Base-by-base conservation (phyloP, 1,284 basidiomycete genomes). In the Moniliophthora roreri region DNA sequence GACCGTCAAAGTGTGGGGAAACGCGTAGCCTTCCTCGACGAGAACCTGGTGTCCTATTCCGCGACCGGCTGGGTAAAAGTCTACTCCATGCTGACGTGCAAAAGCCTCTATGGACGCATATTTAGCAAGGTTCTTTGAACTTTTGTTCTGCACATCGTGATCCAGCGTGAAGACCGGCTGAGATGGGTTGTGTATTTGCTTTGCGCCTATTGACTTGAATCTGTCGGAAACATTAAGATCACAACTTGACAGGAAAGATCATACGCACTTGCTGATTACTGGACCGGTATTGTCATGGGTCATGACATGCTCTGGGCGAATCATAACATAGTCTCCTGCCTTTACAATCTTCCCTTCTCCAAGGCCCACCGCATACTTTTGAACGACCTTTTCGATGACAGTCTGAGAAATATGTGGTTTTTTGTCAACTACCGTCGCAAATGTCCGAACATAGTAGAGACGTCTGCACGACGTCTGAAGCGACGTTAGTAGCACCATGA, bases 311-410 rank as follows among this genome's bases (percentile, higher is more conserved):
- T 97, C 87, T 16, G 97, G 97, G 24, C 85, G 84, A 71, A 99
- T 97, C 91, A 98, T 98, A 48, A 99, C 95, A 85, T 98, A 99
- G 85, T 99, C 97, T 32, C 97, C 97, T 24, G 95, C 91, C 63
- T 84, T 86, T 60, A 98, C 92, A 23, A 80, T 78, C 64, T 90
- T 89, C 41, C 84, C 86, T 49, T 78, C 70, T 1, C 91, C 83
- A 1, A 95, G 77, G 52, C 89, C 94, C 35, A 99, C 93, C 0
- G 96, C 90, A 76, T 98, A 97, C 66, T 89, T 92, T 70, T 99
- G 95, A 0, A 99, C 95, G 59, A 99, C 89, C 77, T 99, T 99
- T 74, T 99, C 97, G 65, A 99, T 92, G 62, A 94, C 78, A 0
- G 95, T 96, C 70, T 98, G 95, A 5, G 91, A 87, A n/a, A 66